phyloP scores from a whole-genome alignment of 768 basidiomycete species.

The Holtermanniella nyarrowii region DNA sequence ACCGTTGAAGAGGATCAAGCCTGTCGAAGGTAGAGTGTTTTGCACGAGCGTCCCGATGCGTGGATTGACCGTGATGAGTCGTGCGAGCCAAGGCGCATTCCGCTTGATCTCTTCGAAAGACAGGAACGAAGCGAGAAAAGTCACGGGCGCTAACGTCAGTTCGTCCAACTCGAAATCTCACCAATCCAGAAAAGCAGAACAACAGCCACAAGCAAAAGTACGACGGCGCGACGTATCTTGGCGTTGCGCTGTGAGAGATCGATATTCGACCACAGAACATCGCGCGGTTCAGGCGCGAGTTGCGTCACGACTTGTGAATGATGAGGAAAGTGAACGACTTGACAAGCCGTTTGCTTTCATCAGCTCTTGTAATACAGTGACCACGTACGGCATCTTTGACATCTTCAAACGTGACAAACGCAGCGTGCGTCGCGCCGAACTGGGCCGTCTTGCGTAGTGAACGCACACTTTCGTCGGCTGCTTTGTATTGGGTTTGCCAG shows the following conservation, averaged over 20 bases:
- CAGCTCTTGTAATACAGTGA: no score
- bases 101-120: constrained; percentile 92
- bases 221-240: constrained; percentile 60
- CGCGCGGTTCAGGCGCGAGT: constrained; percentile 84
- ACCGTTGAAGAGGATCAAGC: constrained; percentile 82
- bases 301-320: constrained; percentile 58
- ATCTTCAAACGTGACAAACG: constrained; percentile 94
- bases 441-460: constrained; percentile 58
- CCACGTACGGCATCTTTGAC: constrained; percentile 81
- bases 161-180: constrained; percentile 7
- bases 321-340: constrained; percentile 64
- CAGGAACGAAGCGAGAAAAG: constrained; percentile 71
- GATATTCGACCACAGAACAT: constrained; percentile 91
- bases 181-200: constrained; percentile 79
- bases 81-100: constrained; percentile 73
- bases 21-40: constrained; percentile 84
- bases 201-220: constrained; percentile 57
- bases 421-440: constrained; percentile 70
- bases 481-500: constrained; percentile 66
- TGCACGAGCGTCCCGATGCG: constrained; percentile 79
- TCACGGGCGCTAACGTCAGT: constrained; percentile 51
- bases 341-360: constrained; percentile 77
- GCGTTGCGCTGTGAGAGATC: constrained; percentile 53
- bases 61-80: constrained; percentile 58
- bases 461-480: constrained; percentile 73